Percentiles rank a stretch among this genome's conserved stretches.
Evolutionary conservation across 2,329 filamentous ascomycete genomes (phyloP).

Genomic region (Sporothrix humicola): DNA sequence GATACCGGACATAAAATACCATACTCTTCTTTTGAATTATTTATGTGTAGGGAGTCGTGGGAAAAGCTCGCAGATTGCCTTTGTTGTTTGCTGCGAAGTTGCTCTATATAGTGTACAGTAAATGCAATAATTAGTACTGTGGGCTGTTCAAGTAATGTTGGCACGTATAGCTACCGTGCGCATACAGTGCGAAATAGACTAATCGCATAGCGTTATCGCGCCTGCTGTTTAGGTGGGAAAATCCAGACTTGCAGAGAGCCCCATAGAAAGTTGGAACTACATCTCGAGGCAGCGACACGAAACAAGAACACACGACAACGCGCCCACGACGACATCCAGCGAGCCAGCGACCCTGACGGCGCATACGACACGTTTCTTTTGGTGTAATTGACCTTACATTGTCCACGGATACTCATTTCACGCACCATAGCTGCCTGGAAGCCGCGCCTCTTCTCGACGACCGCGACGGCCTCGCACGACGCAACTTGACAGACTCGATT

Average conservation of each 20-base stretch:
- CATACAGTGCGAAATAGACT: constrained; percentile 15
- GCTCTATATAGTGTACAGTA: constrained; percentile 1
- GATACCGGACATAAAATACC: constrained; percentile 4
- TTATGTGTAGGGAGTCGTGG: no score
- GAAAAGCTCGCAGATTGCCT: background rate
- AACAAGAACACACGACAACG: constrained; percentile 16
- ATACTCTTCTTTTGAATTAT: background rate
- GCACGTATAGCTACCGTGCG: background rate
- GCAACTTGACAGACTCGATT: background rate
- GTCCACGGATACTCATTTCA: no score
- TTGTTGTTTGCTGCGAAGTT: background rate
- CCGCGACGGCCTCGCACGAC: constrained; percentile 9
- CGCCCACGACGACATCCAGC: background rate
- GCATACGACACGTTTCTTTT: background rate
- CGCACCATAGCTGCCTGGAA: background rate
- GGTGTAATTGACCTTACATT: background rate
- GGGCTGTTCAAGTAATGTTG: no score
- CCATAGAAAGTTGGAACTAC: constrained; percentile 14
- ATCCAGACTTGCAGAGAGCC: background rate
- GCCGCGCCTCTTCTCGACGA: background rate
- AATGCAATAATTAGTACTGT: background rate
- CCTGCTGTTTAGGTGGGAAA: constrained; percentile 6
- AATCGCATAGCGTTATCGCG: constrained; percentile 27
- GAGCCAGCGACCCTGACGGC: background rate
- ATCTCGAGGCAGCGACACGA: background rate